Conservation (phyloP, 441 rosid species). For the Kokia cookei region DNA sequence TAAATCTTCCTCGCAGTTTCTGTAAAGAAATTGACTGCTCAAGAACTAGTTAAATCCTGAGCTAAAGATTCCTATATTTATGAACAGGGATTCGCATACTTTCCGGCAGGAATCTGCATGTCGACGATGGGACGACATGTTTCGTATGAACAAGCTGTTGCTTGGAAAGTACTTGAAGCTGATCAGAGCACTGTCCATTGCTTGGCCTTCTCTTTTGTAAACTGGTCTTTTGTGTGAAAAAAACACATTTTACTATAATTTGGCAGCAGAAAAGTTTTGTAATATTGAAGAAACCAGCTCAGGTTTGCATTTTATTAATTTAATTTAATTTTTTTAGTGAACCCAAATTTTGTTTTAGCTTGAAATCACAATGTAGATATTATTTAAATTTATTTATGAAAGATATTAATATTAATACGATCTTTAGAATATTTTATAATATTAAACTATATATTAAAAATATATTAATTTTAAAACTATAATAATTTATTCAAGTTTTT, state of each 20-base stretch:
- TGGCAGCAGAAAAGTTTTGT: slow-evolving; percentile 26
- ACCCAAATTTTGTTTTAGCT: background rate
- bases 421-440: too few relatives aligned
- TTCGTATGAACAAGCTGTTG: slow-evolving; percentile 74
- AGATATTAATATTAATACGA: too few relatives aligned
- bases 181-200: slow-evolving; percentile 76
- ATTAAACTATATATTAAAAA: too few relatives aligned
- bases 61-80: background rate
- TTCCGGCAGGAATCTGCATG: slow-evolving; percentile 83
- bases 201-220: slow-evolving; percentile 77
- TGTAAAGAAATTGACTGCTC: too few relatives aligned
- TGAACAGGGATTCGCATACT: slow-evolving; percentile 61
- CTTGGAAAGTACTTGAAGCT: slow-evolving; percentile 80
- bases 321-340: slow-evolving; percentile 24
- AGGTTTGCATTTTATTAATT: slow-evolving; percentile 33
- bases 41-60: background rate
- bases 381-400: too few relatives aligned
- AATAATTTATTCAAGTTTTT: too few relatives aligned
- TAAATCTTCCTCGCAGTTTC: background rate
- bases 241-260: slow-evolving; percentile 6
- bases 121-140: slow-evolving; percentile 89
- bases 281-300: slow-evolving; percentile 17
- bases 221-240: slow-evolving; percentile 91
- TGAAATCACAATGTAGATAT: background rate
- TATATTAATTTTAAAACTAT: too few relatives aligned